phyloP scores from a whole-genome alignment of 1,284 basidiomycete genomes.

The Caloboletus inedulis region DNA sequence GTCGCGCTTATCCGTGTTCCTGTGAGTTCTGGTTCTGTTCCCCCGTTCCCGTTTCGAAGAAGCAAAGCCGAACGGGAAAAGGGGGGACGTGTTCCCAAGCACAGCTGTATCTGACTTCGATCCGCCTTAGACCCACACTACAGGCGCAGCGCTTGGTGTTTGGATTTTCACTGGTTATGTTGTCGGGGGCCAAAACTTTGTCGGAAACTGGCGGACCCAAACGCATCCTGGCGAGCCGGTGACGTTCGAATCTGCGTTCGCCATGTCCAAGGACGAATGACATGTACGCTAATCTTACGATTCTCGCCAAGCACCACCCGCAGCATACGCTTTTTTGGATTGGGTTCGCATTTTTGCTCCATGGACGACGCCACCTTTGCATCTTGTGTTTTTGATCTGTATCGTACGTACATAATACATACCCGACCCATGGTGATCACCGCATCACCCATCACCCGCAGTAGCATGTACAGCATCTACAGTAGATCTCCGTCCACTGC shows the following conservation, averaged over 20 bases:
- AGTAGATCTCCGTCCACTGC: conserved; percentile 22
- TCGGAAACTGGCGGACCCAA: conserved; percentile 62
- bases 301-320: not conserved
- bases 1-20: conserved; percentile 57
- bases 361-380: conserved; percentile 7
- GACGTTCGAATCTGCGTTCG: conserved; percentile 58
- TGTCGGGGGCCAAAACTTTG: conserved; percentile 58
- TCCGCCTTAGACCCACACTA: conserved; percentile 8
- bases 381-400: conserved; percentile 15
- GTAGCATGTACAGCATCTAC: conserved; percentile 17
- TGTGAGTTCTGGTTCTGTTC: conserved; percentile 27
- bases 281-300: not conserved
- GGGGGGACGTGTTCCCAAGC: not conserved
- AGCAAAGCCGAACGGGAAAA: not conserved
- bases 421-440: conserved; percentile 4
- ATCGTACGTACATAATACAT: conserved; percentile 11
- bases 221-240: conserved; percentile 39
- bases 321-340: not conserved
- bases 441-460: conserved; percentile 7
- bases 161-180: conserved; percentile 70
- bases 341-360: not conserved
- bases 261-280: conserved; percentile 43
- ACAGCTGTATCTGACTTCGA: conserved; percentile 1
- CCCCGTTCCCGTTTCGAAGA: not conserved
- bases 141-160: conserved; percentile 31